Percentiles rank a stretch among this genome's conserved stretches.
phyloP scores from a whole-genome alignment of 108 stramenopile genomes.

The Cylindrotheca fusiformis region DNA sequence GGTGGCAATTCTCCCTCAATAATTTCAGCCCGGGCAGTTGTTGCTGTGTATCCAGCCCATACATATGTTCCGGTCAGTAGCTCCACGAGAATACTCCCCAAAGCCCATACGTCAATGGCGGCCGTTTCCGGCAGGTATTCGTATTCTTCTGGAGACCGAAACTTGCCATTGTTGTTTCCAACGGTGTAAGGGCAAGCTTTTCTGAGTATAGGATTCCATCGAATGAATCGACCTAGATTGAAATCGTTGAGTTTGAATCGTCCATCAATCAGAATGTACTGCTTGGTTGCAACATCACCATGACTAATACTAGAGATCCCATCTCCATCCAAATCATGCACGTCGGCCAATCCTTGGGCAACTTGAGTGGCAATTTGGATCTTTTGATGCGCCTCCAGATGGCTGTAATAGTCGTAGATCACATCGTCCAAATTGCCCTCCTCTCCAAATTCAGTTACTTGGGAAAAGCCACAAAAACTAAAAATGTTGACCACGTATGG shows the following conservation, averaged over 20 bases:
- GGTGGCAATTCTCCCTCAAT: conserved; percentile 23
- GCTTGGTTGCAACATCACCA: conserved; percentile 30
- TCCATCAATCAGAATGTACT: conserved; percentile 32
- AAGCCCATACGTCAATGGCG: conserved; percentile 23
- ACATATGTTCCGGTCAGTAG: conserved; percentile 5
- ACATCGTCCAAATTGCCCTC: conserved; percentile 28
- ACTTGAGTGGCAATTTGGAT: conserved; percentile 7
- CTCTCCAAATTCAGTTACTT: conserved; percentile 33
- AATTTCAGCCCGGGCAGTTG: conserved; percentile 18
- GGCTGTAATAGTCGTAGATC: background rate
- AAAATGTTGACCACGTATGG: conserved; percentile 61
- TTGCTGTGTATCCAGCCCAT: background rate
- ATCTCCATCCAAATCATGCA: conserved; percentile 39
- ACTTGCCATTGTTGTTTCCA: background rate
- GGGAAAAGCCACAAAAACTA: conserved; percentile 55
- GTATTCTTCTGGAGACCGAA: conserved; percentile 31
- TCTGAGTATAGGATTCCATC: conserved; percentile 2
- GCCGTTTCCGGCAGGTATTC: conserved; percentile 15
- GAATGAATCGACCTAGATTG: conserved; percentile 17
- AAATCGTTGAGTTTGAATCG: conserved; percentile 29
- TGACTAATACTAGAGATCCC: conserved; percentile 18
- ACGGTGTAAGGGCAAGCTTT: background rate
- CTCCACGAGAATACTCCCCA: conserved; percentile 14
- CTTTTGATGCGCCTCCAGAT: background rate
- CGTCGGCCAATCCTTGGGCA: conserved; percentile 2